Evolutionary conservation across 139 green algal species (phyloP).

Genomic region (Nannochloris sp.): DNA sequence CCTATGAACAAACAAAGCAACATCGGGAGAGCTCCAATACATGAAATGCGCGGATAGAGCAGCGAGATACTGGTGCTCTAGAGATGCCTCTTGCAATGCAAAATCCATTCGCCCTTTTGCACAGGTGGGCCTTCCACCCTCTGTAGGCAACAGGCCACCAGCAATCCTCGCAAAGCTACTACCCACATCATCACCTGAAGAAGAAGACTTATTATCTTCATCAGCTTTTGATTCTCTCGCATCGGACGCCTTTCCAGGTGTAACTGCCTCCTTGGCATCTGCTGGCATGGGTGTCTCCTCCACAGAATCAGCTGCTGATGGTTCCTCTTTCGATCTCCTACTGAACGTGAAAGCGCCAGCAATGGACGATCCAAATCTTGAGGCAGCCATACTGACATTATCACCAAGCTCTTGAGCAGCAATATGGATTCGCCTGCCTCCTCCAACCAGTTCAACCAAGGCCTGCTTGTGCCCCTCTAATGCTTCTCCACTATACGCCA

Average conservation of each 20-base stretch:
- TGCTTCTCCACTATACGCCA: conserved; percentile 12
- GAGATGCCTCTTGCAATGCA: conserved; percentile 43
- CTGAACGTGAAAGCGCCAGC: conserved; percentile 14
- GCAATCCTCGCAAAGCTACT: conserved; percentile 7
- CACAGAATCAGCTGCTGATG: background rate
- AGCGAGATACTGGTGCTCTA: conserved; percentile 39
- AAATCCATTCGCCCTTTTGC: conserved; percentile 44
- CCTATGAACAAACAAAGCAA: conserved; percentile 41
- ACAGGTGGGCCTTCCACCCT: conserved; percentile 1
- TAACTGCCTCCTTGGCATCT: background rate
- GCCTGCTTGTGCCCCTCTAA: conserved; percentile 5
- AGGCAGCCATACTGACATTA: conserved; percentile 30
- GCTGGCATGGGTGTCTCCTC: background rate
- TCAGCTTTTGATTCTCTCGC: background rate
- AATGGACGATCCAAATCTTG: conserved; percentile 19
- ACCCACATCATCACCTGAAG: background rate
- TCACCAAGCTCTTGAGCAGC: conserved; percentile 29
- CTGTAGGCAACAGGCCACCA: background rate
- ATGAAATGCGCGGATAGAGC: conserved; percentile 40
- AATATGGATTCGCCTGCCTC: conserved; percentile 49
- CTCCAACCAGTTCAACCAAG: conserved; percentile 17
- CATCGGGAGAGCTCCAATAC: conserved; percentile 45
- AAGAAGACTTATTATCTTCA: background rate
- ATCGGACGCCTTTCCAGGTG: background rate
- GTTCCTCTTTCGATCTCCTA: background rate